Conservation (phyloP, 768 basidiomycete species). For the Crucibulum laeve region DNA sequence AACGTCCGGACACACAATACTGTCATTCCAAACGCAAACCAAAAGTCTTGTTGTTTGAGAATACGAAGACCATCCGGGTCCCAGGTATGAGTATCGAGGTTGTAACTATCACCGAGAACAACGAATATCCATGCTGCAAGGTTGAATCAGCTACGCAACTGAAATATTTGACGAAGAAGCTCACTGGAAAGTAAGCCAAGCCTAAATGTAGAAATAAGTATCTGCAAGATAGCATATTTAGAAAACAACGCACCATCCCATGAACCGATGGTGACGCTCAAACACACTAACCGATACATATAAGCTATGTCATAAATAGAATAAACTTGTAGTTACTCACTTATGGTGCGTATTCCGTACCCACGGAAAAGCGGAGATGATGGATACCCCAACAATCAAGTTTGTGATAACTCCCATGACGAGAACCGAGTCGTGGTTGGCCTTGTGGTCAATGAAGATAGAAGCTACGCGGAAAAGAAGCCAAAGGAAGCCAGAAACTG, state of each 20-base stretch:
- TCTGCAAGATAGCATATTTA: not conserved
- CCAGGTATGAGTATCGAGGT: constrained; percentile 53
- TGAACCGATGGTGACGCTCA: constrained; percentile 78
- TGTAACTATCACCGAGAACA: constrained; percentile 63
- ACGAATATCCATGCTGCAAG: constrained; percentile 61
- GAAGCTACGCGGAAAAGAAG: constrained; percentile 56
- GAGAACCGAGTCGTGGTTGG: constrained; percentile 52
- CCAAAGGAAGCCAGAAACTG: constrained; percentile 71
- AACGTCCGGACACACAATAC: constrained; percentile 44
- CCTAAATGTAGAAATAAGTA: constrained; percentile 20
- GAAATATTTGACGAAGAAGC: constrained; percentile 13
- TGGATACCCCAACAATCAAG: constrained; percentile 54
- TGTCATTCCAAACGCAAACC: constrained; percentile 75
- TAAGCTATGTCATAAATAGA: not conserved
- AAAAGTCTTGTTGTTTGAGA: constrained; percentile 70
- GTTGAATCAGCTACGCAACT: constrained; percentile 1
- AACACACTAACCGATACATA: constrained; percentile 48
- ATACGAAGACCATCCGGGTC: constrained; percentile 54
- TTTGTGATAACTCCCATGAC: constrained; percentile 59
- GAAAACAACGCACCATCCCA: constrained; percentile 59
- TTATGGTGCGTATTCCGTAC: constrained; percentile 80
- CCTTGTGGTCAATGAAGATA: constrained; percentile 44
- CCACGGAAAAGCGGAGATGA: constrained; percentile 72
- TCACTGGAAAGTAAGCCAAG: constrained; percentile 49
- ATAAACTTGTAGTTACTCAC: constrained; percentile 30